Conservation (phyloP, 2,329 filamentous ascomycete species). For the Monascus ruber region DNA sequence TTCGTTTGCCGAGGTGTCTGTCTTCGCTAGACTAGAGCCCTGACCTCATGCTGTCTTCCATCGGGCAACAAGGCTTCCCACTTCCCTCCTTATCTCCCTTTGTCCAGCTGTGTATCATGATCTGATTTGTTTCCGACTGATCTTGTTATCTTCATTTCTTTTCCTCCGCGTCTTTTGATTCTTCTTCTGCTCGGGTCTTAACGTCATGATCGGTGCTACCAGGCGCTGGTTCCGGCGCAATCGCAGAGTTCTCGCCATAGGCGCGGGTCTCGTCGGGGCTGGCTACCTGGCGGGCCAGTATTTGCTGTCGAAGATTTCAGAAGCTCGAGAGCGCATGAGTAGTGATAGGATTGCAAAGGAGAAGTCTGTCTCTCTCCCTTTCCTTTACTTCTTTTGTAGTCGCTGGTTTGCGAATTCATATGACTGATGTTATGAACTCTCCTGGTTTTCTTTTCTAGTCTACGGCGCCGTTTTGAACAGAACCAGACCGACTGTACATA, state of each 20-base stretch:
- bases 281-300: constrained; percentile 91
- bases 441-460: constrained; percentile 40
- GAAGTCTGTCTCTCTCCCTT: constrained; percentile 53
- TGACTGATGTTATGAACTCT: not conserved
- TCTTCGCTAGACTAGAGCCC: too few relatives aligned
- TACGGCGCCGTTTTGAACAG: constrained; percentile 92
- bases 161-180: not conserved
- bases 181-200: not conserved
- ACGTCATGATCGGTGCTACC: constrained; percentile 55
- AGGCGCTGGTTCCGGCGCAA: constrained; percentile 90
- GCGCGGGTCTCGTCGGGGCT: constrained; percentile 73
- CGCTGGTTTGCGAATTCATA: not conserved
- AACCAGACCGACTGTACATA: constrained; percentile 99
- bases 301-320: constrained; percentile 78
- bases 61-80: too few relatives aligned
- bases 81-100: too few relatives aligned
- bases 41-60: too few relatives aligned
- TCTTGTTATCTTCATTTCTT: not conserved
- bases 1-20: too few relatives aligned
- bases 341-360: constrained; percentile 92
- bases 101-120: too few relatives aligned
- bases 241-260: constrained; percentile 77
- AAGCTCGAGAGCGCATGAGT: constrained; percentile 91
- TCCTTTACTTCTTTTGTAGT: not conserved
- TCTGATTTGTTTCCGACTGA: not conserved